Evolutionary conservation across 306 rosid species (phyloP), one percentile per base, ranked within the genome.

Genomic region (Comarum palustre): DNA sequence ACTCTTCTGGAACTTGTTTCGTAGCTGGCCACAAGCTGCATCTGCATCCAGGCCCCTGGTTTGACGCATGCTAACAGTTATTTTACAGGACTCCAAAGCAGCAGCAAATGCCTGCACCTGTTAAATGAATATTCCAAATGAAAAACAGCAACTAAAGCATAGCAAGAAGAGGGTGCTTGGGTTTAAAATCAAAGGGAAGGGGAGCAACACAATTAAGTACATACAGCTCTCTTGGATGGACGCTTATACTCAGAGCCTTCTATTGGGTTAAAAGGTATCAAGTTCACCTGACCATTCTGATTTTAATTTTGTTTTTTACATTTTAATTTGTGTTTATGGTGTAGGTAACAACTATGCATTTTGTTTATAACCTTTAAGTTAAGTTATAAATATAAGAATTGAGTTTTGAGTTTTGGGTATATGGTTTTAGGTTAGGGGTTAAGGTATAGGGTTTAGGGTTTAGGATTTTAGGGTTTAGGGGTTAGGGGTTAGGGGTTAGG

Each of bases 11-110:
- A 89, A 94, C 50, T 84, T 77, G 83, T 94, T 94, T 50, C 98
- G 85, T 51, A 94, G 87, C 87, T 94, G 98, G 63, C 98, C 98
- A 80, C 98, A 94, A 63, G 98, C 98, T 41, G 98, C 98, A 83
- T 90, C 92, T 66, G 98, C 98, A 43, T 91, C 98, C 74, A 91
- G 62, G 63, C 98, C 98, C 82, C 98, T 84, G 39, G 97, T 94
- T 89, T 91, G 95, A 34, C 98, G 94, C 19, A 84, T 73, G 19
- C 91, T 94, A 38, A 85, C 92, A 12, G 96, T 86, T 83, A 89
- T 84, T 81, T 88, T 94, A 48, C 80, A 60, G 31, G 92, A 82
- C 70, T 91, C 92, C 78, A 94, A 68, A 72, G 98, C 88, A 80
- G 84, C 81, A 38, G 82, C 84, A 91, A 94, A 94, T 65, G 97